These are phyloP conservation scores for Candida ascalaphidarum DNA, from an alignment of 805 yeast species.

Conservation along the genomic window DNA sequence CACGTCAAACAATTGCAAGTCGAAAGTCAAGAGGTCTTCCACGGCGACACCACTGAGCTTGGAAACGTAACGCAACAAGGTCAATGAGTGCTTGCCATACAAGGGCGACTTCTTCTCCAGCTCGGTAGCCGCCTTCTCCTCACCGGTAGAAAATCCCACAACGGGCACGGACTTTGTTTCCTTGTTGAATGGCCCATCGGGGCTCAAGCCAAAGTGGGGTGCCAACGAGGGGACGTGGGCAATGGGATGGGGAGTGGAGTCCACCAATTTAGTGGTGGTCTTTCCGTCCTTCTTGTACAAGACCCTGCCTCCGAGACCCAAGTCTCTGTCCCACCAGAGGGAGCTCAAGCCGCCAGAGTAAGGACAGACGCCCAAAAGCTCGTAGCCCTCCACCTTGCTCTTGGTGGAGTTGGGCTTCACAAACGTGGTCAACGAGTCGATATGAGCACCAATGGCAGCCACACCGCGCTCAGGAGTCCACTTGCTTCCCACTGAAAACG, in stretches of 20 bases:
- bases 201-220: slow-evolving; percentile 73
- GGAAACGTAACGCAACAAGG: slow-evolving; percentile 62
- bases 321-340: slow-evolving; percentile 79
- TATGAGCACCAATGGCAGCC: slow-evolving; percentile 67
- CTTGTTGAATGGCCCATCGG: slow-evolving; percentile 62
- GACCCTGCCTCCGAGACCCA: slow-evolving; percentile 77
- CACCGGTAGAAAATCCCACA: slow-evolving; percentile 43
- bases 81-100: slow-evolving; percentile 59
- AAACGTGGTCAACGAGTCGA: slow-evolving; percentile 60
- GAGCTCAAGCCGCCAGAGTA: slow-evolving; percentile 64
- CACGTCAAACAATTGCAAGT: slow-evolving; percentile 47
- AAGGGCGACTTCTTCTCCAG: slow-evolving; percentile 59
- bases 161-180: slow-evolving; percentile 79
- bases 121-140: slow-evolving; percentile 42
- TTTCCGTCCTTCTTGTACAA: slow-evolving; percentile 35
- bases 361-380: slow-evolving; percentile 75
- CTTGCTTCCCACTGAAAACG: slow-evolving; percentile 58
- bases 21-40: slow-evolving; percentile 57
- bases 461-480: slow-evolving; percentile 62
- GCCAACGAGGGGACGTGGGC: slow-evolving; percentile 82
- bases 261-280: slow-evolving; percentile 38
- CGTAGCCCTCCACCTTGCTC: slow-evolving; percentile 60
- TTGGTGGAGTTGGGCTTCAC: slow-evolving; percentile 69
- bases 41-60: slow-evolving; percentile 50
- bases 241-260: slow-evolving; percentile 58